phyloP scores from a whole-genome alignment of 331 rosid genomes.

The Malus hybrid region DNA sequence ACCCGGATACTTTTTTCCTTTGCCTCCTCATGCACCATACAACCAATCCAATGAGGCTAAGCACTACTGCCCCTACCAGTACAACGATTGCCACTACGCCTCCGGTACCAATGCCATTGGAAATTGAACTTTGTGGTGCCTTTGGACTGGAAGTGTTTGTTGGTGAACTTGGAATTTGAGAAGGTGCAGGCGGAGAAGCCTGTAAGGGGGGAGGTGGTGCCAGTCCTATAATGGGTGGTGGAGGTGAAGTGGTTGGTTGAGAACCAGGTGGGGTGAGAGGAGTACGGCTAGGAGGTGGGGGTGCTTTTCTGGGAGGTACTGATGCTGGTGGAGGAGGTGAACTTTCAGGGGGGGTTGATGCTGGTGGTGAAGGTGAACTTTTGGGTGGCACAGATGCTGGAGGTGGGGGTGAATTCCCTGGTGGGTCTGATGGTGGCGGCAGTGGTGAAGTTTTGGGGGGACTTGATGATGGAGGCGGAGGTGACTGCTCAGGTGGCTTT shows the following conservation, averaged over 20 bases:
- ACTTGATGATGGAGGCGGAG: constrained; percentile 8
- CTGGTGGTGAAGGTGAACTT: constrained; percentile 34
- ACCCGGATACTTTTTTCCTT: constrained; percentile 34
- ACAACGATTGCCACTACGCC: constrained; percentile 41
- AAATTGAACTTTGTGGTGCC: constrained; percentile 21
- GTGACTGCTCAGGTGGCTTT: constrained; percentile 13
- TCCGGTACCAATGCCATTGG: constrained; percentile 39
- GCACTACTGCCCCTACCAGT: constrained; percentile 36
- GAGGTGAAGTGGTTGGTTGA: constrained; percentile 25
- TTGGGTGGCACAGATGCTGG: constrained; percentile 11
- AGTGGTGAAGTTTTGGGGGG: constrained; percentile 17
- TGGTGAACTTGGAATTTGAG: constrained; percentile 19
- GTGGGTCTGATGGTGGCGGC: constrained; percentile 20
- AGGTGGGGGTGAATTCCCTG: constrained; percentile 15
- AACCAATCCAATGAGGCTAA: constrained; percentile 51
- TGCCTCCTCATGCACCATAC: constrained; percentile 58
- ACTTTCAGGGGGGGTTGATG: constrained; percentile 17
- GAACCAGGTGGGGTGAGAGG: constrained; percentile 19
- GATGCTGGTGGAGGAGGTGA: constrained; percentile 33
- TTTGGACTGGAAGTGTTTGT: constrained; percentile 12
- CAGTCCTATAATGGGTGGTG: constrained; percentile 25
- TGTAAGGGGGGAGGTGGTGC: constrained; percentile 34
- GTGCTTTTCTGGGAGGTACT: constrained; percentile 30
- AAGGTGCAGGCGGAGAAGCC: constrained; percentile 17
- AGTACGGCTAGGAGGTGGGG: constrained; percentile 31